phyloP scores from a whole-genome alignment of 116 monocot species.

The Trichopus zeylanicus region DNA sequence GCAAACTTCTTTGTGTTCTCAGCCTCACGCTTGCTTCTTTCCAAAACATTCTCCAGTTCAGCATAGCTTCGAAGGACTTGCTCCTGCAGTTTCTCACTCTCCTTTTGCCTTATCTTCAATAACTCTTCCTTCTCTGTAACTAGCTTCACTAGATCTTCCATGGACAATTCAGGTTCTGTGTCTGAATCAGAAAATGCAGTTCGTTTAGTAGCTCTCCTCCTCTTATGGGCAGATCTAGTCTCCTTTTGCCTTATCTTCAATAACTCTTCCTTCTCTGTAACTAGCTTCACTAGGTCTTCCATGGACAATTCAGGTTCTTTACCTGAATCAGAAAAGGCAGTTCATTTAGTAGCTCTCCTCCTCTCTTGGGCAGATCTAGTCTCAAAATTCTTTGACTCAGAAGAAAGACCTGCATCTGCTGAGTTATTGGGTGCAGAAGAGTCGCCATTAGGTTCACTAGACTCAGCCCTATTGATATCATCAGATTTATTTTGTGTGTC shows the following conservation, averaged over 20 bases:
- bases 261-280: slow-evolving; percentile 63
- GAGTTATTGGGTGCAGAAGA: slow-evolving; percentile 16
- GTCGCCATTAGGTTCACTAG: slow-evolving; percentile 14
- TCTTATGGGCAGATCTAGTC: too few species aligned
- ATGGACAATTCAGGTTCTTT: slow-evolving; percentile 38
- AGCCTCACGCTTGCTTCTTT: slow-evolving; percentile 74
- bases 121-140: slow-evolving; percentile 65
- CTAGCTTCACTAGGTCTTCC: slow-evolving; percentile 66
- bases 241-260: slow-evolving; percentile 62
- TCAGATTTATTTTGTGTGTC: slow-evolving; percentile 13
- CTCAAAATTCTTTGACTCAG: slow-evolving; percentile 3
- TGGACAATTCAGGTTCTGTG: slow-evolving; percentile 50
- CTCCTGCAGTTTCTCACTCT: slow-evolving; percentile 71
- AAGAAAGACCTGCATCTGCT: slow-evolving; percentile 26
- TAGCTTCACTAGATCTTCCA: slow-evolving; percentile 65
- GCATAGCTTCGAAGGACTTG: slow-evolving; percentile 81
- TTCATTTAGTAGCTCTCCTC: slow-evolving; percentile 25
- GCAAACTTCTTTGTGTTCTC: slow-evolving; percentile 89
- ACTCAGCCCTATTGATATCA: background rate
- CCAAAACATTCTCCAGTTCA: slow-evolving; percentile 82
- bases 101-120: slow-evolving; percentile 55
- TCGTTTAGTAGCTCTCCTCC: too few species aligned
- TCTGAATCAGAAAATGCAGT: slow-evolving; percentile 54
- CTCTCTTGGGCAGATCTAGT: slow-evolving; percentile 11
- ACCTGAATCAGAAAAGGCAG: slow-evolving; percentile 25